Percentiles rank a stretch among this genome's conserved stretches.
Conservation (phyloP, 805 yeast species). For the Zygosaccharomyces bailii region DNA sequence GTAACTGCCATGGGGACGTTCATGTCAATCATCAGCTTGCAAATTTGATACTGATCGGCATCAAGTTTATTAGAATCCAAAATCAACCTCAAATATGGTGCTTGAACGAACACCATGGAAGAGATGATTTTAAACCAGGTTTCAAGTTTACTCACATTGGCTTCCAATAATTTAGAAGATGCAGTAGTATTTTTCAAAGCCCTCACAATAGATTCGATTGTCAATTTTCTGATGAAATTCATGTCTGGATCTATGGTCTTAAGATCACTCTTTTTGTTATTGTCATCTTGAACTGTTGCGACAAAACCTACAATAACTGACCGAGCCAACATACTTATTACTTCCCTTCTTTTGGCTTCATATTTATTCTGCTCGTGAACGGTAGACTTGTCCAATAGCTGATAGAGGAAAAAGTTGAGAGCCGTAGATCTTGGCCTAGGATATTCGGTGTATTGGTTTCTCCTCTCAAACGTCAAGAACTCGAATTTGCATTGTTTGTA, state of each 20-base stretch:
- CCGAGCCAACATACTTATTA: slow-evolving; percentile 60
- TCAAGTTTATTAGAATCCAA: slow-evolving; percentile 47
- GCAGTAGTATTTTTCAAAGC: slow-evolving; percentile 51
- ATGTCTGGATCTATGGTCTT: slow-evolving; percentile 63
- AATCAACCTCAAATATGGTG: slow-evolving; percentile 39
- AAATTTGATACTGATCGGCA: slow-evolving; percentile 60
- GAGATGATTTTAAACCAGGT: slow-evolving; percentile 33
- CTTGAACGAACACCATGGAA: slow-evolving; percentile 30
- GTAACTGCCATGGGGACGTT: slow-evolving; percentile 58
- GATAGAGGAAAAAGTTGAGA: slow-evolving; percentile 71
- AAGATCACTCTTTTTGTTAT: slow-evolving; percentile 40
- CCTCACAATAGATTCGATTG: slow-evolving; percentile 63
- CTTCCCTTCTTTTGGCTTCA: slow-evolving; percentile 47
- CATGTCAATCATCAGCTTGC: slow-evolving; percentile 65
- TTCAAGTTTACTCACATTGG: slow-evolving; percentile 30
- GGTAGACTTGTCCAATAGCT: slow-evolving; percentile 56
- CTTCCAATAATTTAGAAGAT: slow-evolving; percentile 24
- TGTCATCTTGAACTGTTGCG: slow-evolving; percentile 52
- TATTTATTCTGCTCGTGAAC: slow-evolving; percentile 36
- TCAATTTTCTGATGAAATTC: slow-evolving; percentile 67
- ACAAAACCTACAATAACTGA: slow-evolving; percentile 60
- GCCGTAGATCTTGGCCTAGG: slow-evolving; percentile 74
- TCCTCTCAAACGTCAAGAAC: slow-evolving; percentile 69
- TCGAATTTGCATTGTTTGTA: slow-evolving; percentile 80
- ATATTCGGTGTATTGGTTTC: slow-evolving; percentile 41